A percentile compares a stretch with the other conserved stretches of the same genome.
Evolutionary conservation across 768 basidiomycete genomes (phyloP).

Genomic region (Zangia roseola): DNA sequence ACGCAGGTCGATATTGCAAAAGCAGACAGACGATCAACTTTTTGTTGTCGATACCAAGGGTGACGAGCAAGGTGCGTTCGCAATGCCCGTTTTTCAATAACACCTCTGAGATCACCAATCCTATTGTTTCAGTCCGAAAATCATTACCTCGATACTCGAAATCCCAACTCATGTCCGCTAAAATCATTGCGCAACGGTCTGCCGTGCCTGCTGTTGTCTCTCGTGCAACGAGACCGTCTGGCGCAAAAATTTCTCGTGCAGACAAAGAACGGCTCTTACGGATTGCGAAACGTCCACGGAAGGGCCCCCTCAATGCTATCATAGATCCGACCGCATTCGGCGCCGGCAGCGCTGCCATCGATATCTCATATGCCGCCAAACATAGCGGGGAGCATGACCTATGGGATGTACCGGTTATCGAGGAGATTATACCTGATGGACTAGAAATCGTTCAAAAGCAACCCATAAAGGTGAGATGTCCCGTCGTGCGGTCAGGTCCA

Average conservation of each 20-base stretch:
- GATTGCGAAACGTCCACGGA: constrained; percentile 70
- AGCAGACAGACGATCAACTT: constrained; percentile 68
- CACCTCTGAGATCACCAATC: too few relatives aligned
- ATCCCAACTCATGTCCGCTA: constrained; percentile 60
- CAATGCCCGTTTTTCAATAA: not conserved
- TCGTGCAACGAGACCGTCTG: constrained; percentile 33
- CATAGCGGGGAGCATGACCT: constrained; percentile 65
- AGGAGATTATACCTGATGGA: constrained; percentile 42
- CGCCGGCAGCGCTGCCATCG: constrained; percentile 62
- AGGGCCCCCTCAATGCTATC: constrained; percentile 70
- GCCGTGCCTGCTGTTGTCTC: constrained; percentile 84
- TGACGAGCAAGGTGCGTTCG: constrained; percentile 59
- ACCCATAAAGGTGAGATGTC: constrained; percentile 50
- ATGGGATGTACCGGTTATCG: constrained; percentile 44
- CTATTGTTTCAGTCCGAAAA: constrained; percentile 50
- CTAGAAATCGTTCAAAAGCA: constrained; percentile 37
- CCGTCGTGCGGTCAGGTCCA: not conserved
- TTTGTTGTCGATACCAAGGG: constrained; percentile 82
- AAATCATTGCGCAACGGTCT: constrained; percentile 82
- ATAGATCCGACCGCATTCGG: constrained; percentile 68
- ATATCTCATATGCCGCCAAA: constrained; percentile 67
- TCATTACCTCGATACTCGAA: constrained; percentile 54
- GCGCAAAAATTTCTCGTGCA: constrained; percentile 48
- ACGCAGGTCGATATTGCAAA: constrained; percentile 59
- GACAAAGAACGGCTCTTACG: constrained; percentile 76